Base-by-base conservation (phyloP, 805 yeast species). In the Metschnikowia kofuensis region DNA sequence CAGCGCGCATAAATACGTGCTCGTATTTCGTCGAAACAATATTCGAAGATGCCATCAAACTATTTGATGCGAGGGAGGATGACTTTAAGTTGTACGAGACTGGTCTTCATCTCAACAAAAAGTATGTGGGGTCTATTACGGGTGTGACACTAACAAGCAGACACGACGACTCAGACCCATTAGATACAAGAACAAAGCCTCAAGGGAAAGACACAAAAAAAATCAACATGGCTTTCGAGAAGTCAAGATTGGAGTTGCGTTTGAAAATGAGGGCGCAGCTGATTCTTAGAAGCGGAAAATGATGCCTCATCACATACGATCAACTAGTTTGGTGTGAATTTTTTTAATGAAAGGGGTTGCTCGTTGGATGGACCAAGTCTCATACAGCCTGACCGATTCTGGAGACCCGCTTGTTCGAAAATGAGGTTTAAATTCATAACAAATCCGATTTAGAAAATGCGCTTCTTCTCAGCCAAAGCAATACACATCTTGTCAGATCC, bases 171-270 rank as follows among this genome's bases (percentile, higher is more conserved):
- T 26, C 36, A 11, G 3, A 7, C 13, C 12, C 36, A 11, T 31
- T 13, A n/a, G 36, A 32, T 13, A 30, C 12, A 10, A 30, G 7
- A 16, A n/a, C 12, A 27, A 38, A 26, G 65, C 52, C 52, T 1
- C 30, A 32, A 7, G 48, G 50, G 8, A 28, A 36, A n/a, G 63
- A 65, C 32, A 34, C 64, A 8, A 50, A 62, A 56, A 74, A 70
- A 35, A 66, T 71, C 50, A 64, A 60, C 53, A 51, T 68, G 69
- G 75, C 74, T 40, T 67, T 77, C 47, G 81, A 76, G 49, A 74
- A 76, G 56, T 47, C 68, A 26, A 59, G 78, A 40, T 56, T 78
- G 64, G 82, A 78, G 55, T 63, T 75, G 68, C 64, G 77, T 42
- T 57, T 78, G 36, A 75, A 76, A 60, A 75, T 72, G 62, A 69